Evolutionary conservation across 2,329 filamentous ascomycete species (phyloP).

Genomic region (Zymoseptoria ardabiliae): DNA sequence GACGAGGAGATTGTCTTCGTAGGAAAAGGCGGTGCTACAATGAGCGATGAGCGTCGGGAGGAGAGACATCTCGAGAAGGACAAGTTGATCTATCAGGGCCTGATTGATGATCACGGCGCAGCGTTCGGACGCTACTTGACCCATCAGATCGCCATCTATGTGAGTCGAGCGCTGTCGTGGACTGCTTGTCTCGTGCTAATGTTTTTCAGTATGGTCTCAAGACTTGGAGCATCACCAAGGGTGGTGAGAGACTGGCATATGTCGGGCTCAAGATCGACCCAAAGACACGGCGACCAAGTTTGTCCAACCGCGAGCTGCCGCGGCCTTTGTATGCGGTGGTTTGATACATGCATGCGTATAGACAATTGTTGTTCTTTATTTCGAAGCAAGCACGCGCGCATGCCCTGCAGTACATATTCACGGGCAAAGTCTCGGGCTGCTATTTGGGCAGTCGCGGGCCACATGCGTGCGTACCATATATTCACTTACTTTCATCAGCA

Average conservation of each 20-base stretch:
- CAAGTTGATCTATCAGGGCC: slow-evolving; percentile 72
- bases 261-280: slow-evolving; percentile 58
- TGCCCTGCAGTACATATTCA: background rate
- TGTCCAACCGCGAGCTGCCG: slow-evolving; percentile 43
- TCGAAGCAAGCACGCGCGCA: background rate
- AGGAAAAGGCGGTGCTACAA: slow-evolving; percentile 54
- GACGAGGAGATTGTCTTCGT: slow-evolving; percentile 93
- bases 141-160: slow-evolving; percentile 80
- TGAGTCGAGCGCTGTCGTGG: slow-evolving; percentile 5
- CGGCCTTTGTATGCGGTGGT: slow-evolving; percentile 57
- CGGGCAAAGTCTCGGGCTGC: background rate
- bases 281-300: slow-evolving; percentile 26
- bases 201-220: slow-evolving; percentile 61
- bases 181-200: background rate
- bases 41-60: slow-evolving; percentile 50
- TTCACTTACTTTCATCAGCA: background rate
- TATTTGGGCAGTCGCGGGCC: background rate
- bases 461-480: background rate
- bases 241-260: slow-evolving; percentile 72
- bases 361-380: background rate
- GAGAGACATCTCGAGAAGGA: slow-evolving; percentile 51
- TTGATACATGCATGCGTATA: slow-evolving; percentile 7
- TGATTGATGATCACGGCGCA: slow-evolving; percentile 66
- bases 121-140: slow-evolving; percentile 89
- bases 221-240: slow-evolving; percentile 71